A percentile compares a stretch with the other conserved stretches of the same genome.
Evolutionary conservation across 1,139 yeast species (phyloP).

Genomic region (Ashbya aceris): DNA sequence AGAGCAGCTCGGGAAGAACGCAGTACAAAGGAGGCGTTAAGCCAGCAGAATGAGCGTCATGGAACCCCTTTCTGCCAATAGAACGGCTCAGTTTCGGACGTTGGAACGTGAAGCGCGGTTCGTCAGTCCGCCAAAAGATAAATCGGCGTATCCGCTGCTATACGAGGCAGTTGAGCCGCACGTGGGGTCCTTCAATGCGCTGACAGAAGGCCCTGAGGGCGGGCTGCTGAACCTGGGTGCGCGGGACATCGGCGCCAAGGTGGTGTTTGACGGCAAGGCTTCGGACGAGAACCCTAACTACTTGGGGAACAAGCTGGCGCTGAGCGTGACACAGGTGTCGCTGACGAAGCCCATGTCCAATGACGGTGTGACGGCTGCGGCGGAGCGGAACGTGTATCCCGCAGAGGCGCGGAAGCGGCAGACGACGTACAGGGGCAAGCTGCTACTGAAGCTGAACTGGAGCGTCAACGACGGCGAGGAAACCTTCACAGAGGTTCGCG

Average conservation of each 20-base stretch:
- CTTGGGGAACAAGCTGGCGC: conserved; percentile 71
- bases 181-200: conserved; percentile 90
- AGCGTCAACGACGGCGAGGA: conserved; percentile 81
- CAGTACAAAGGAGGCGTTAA: neutral
- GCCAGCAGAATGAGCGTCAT: conserved; percentile 10
- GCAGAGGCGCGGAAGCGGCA: conserved; percentile 86
- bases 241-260: conserved; percentile 77
- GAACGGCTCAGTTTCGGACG: conserved; percentile 59
- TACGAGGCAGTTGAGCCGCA: conserved; percentile 91
- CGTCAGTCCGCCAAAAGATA: conserved; percentile 81
- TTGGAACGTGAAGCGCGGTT: conserved; percentile 81
- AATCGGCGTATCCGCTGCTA: conserved; percentile 71
- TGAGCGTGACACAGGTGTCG: conserved; percentile 80
- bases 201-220: conserved; percentile 78
- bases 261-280: conserved; percentile 66
- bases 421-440: conserved; percentile 62
- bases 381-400: conserved; percentile 78
- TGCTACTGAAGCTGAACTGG: conserved; percentile 75
- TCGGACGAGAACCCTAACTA: conserved; percentile 34
- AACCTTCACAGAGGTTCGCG: conserved; percentile 64
- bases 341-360: conserved; percentile 70
- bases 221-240: conserved; percentile 81
- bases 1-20: neutral
- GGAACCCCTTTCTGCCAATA: conserved; percentile 23
- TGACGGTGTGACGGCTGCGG: conserved; percentile 59